Evolutionary conservation across 2,329 filamentous ascomycete species (phyloP), one percentile per base, ranked within the genome.

Genomic region (Ascocoryne sarcoides): DNA sequence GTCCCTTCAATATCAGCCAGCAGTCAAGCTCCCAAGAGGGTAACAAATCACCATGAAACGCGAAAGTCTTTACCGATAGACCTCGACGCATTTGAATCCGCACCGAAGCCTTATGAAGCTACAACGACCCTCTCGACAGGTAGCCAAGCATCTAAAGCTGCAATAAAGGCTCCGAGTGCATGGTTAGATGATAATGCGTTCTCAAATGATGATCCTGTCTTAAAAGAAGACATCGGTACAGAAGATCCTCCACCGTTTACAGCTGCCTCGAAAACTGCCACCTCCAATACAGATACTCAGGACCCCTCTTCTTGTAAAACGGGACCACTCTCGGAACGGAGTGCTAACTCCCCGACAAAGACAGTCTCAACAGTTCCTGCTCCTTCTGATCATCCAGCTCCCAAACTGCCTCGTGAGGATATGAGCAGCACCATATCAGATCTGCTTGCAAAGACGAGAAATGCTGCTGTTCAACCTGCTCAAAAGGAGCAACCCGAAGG

Each of bases 381-480:
- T 14, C 46, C 48, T 23, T 46, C 46, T 14, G 39, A 49, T 3
- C 47, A 48, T 19, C 46, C 46, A 8, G 31, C 35, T 12, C 43
- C 47, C 17, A 39, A 47, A 40, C 47, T 16, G 10, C 16, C 17
- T n/a, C 15, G 32, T 5, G 32, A 49, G 42, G 53, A 55, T 12
- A 48, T 54, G 7, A 50, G 43, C 19, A 51, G 49, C 36, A 53
- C 49, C 12, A 54, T 60, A 20, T 51, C 54, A 2, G 45, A 51
- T 33, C 51, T 59, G 17, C 55, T 60, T 14, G 53, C 56, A 2
- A 59, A 52, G 37, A 52, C 56, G 2, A 59, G 54, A 44, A 49
- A 39, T 10, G 39, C 40, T 2, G 30, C 47, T 2, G 28, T 40
- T 4, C 48, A 49, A 12, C 37, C 48, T 10, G 26, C 40, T 5